Evolutionary conservation across 2,329 filamentous ascomycete genomes (phyloP), one percentile per base, ranked within the genome.

Genomic region (Zymoseptoria passerinii): DNA sequence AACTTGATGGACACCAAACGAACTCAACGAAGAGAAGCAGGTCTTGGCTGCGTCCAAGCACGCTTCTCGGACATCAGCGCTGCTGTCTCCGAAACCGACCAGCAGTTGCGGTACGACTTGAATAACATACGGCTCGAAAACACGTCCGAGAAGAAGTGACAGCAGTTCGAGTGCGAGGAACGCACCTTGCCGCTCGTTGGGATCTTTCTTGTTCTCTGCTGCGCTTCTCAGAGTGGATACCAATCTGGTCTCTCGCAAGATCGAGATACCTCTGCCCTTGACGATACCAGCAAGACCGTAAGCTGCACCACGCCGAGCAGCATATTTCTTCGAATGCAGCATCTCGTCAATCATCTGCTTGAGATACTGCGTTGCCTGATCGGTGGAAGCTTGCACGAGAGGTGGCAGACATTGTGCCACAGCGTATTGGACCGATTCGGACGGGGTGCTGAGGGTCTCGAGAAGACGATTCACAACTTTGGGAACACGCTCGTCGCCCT

Each of bases 71-170:
- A 99, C 94, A 72, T 97, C 90, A 53, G 87, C 82, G 68, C 86
- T 95, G 56, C 83, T 80, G 72, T 99, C 94, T 56, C 94, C 92
- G 67, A 99, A 99, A 23, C 90, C 90, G 48, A 83, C 84, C 10
- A 99, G 82, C 20, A 99, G 79, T 69, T 96, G 90, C 19, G 92
- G 92, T 27, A 99, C 90, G 53, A 97, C 88, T 71, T 96, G 89
- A 59, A 99, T 94, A 61, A 96, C 88, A 66, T 99, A 99, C 7
- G 94, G 94, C 75, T 99, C 94, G 70, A 97, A 99, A 0, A 92
- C 79, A 16, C 89, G 87, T 13, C 90, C 92, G 23, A 99, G 84
- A 58, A 97, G 84, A 6, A 87, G 84, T 0, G 94, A 90, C 16
- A 99, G 77, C 2, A 99, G 82, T 73, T 99, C 95, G 70, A 94